Evolutionary conservation across 768 basidiomycete species (phyloP), one percentile per base, ranked within the genome.

Genomic region (Suillus occidentalis): DNA sequence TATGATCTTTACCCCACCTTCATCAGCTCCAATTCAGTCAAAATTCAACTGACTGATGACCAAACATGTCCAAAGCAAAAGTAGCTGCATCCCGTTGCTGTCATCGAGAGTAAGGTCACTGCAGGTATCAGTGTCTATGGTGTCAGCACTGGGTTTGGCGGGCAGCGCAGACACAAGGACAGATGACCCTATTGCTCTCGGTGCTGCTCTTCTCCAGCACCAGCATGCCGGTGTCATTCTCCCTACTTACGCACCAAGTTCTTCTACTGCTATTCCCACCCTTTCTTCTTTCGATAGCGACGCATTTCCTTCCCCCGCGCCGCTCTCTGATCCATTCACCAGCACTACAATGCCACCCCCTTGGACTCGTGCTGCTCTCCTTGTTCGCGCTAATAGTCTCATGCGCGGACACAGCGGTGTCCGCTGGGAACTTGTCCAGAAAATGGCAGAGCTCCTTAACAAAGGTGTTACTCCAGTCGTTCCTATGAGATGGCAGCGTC

Each of bases 361-460:
- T 2, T 94, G 94, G 91, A 92, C 94, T 39, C 88, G 94, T 61
- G 94, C 90, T 14, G 92, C 94, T 1, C 93, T 95, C 71, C 77
- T 94, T 12, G 83, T 96, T 69, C 91, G 94, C 68, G 89, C 92
- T 83, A 96, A 95, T 76, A 94, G 92, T 5, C 85, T 96, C 50
- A 87, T 94, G 62, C 89, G 94, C 7, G 94, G 93, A 0, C 94
- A 95, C 77, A 94, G 92, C 25, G 94, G 91, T 40, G 87, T 96
- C 14, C 85, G 93, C 43, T 88, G 88, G 84, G 87, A 89, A 66
- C 84, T 95, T 59, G 85, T 95, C 64, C 83, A 91, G 74, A 87
- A 88, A 71, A 93, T 96, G 87, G 84, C 83, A 65, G 82, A 85
- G 22, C 82, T 94, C 50, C 84, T 96, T 47, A 78, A 80, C 39